Evolutionary conservation across 805 yeast genomes (phyloP), one percentile per base, ranked within the genome.

Genomic region (Yamadazyma paraphyllophila): DNA sequence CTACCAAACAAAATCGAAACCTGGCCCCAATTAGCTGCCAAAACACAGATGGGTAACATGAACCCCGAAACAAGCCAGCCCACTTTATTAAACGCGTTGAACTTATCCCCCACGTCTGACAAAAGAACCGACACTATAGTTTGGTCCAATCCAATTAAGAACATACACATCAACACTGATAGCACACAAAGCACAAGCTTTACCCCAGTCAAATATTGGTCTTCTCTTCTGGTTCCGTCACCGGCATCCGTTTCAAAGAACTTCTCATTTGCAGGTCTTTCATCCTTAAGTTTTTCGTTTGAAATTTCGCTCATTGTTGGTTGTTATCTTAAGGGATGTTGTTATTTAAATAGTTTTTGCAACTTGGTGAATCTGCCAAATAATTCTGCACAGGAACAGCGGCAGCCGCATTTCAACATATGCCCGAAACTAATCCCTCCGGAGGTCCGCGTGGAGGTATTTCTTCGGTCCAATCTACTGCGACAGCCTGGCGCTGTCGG

Each of bases 231-330:
- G 5, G 73, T 66, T 13, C 74, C 74, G 47, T 70, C 74, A 32
- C 75, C 74, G 17, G 74, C 73, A 52, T 71, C 74, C 41, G 66
- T 56, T 48, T 73, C 76, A 25, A 56, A 48, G 46, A 61, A 69
- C 26, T 49, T 46, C 37, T 51, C 48, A 15, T 43, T 40, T 2
- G 40, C 40, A 6, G 39, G 39, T 15, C 14, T 37, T 8, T 37
- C 32, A 17, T 12, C 5, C 17, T 37, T 5, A 11, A n/a, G 15
- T 36, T 36, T 11, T 36, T 20, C 27, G 13, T 6, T 36, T 24
- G 11, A 14, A 16, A 13, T 20, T 20, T 20, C 24, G 6, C 24
- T 20, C 36, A 14, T 13, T 2, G 11, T 14, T 13, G 24, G 7
- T n/a, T 24, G 11, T 33, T 13, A 14, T 15, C 14, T n/a, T 14